Conservation (phyloP, 2,329 filamentous ascomycete genomes). For the Cladophialophora carrionii region DNA sequence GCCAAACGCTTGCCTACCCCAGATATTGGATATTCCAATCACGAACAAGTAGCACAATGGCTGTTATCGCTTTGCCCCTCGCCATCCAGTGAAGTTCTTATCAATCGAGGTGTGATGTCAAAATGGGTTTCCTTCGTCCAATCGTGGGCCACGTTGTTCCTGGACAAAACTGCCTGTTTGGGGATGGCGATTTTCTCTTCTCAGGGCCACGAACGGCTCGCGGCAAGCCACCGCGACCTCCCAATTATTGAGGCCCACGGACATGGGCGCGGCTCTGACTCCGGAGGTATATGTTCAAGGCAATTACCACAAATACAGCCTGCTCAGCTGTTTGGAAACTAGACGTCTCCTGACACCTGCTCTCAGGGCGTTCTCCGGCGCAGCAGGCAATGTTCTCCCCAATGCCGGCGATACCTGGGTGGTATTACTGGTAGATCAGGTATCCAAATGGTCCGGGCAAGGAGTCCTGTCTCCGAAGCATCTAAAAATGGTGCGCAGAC, state of each 20-base stretch:
- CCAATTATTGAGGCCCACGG: neutral
- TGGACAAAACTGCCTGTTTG: constrained; percentile 28
- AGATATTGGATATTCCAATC: neutral
- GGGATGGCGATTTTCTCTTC: constrained; percentile 25
- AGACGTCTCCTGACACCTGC: constrained; percentile 8
- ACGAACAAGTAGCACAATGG: neutral
- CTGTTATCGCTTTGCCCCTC: constrained; percentile 20
- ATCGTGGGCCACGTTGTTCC: constrained; percentile 12
- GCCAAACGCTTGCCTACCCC: constrained; percentile 7
- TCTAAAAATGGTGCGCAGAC: constrained; percentile 82
- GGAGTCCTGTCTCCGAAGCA: constrained; percentile 68
- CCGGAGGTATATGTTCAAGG: constrained; percentile 7
- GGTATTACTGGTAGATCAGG: constrained; percentile 73
- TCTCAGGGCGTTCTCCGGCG: constrained; percentile 53
- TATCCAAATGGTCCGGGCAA: constrained; percentile 80
- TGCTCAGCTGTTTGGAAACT: neutral
- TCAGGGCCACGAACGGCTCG: constrained; percentile 3
- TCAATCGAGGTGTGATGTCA: constrained; percentile 26
- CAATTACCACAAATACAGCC: neutral
- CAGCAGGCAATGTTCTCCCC: constrained; percentile 87
- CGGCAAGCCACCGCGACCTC: constrained; percentile 26
- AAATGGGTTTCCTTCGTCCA: constrained; percentile 21
- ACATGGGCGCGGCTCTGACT: constrained; percentile 4
- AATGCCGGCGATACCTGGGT: constrained; percentile 69
- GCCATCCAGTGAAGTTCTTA: constrained; percentile 25